Base-by-base conservation (phyloP, 1,139 yeast genomes). In the Geotrichum carabidarum region DNA sequence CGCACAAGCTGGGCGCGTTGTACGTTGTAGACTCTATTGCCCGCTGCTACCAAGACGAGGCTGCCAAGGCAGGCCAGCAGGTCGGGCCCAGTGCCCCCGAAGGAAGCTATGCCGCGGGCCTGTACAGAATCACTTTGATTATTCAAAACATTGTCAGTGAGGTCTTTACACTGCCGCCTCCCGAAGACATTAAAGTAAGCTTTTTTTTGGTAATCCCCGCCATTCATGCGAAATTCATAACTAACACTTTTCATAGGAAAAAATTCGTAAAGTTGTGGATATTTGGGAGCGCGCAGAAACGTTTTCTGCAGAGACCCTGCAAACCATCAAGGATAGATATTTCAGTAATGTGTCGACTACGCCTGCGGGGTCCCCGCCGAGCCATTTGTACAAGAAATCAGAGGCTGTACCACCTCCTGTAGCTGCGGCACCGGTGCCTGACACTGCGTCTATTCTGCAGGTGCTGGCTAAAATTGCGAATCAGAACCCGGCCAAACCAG, bases 1-100 rank as follows among this genome's bases (percentile, higher is more conserved):
- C 91, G 51, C 95, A 91, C 72, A 93, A 91, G 72, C 78, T 93
- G 62, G 98, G 98, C 57, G 83, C 90, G 50, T 75, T 93, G 67
- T 93, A 93, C 70, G 93, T 90, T 61, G 84, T 91, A 61, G 99
- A 93, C 72, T 86, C 98, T 32, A 82, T 93, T 62, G 94, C 88
- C 58, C 82, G 98, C 72, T 93, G 85, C 31, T 87, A 81, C 66
- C 81, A 83, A 65, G 95, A 87, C 55, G 89, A 84, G 65, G 86
- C 91, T 35, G 78, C 78, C 60, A 79, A 80, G 60, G 69, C 74
- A 35, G 76, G 76, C 59, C 79, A 82, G 64, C 65, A 68, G 32
- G 68, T 75, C 40, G 72, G 74, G 47, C 63, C 72, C 27, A 69
- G 71, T 44, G 73, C 79, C 34, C 78, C 81, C 11, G 83, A 81